Evolutionary conservation across 164 flowering plant species (phyloP), one percentile per base, ranked within the genome.

Genomic region (Vitis labrusca): DNA sequence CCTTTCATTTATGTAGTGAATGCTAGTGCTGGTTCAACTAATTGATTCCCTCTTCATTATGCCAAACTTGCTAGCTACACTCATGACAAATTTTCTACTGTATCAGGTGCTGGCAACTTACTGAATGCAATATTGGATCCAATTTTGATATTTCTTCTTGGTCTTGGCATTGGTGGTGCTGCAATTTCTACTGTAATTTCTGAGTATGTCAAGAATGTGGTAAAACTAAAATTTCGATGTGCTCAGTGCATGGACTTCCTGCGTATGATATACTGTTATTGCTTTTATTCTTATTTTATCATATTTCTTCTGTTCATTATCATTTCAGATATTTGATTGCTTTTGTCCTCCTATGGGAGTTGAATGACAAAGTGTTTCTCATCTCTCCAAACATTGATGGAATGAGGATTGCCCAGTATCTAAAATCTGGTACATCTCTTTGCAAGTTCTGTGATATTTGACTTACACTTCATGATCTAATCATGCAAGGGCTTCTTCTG

Each of bases 131-230:
- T 93, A 54, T 63, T 95, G 83, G 94, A 86, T 74, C 84, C 86
- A 32, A 81, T 93, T 66, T 67, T 95, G 80, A 95, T 95, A 66
- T 95, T 86, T 76, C 44, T 65, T 49, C 79, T 77, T 73, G 85
- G 83, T 67, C 69, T 93, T 78, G 99, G 99, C 55, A 71, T 89
- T 68, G 74, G 85, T 66, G 99, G 99, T 74, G 99, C 98, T 78
- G 99, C 99, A 61, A 74, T 91, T 72, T 75, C 99, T 64, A 91
- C 97, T 51, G 99, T 95, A 84, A 87, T 85, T 69, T 93, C 98
- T 74, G 98, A 95, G 99, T 95, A 93, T 54, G 99, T 88, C 77
- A 74, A 60, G 57, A 71, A 77, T 81, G 85, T 85, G 83, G 86
- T 84, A 88, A 81, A 89, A 76, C 64, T 66, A 69, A 52, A 52